Evolutionary conservation across 2,329 filamentous ascomycete species (phyloP).

Genomic region (Sarocladium strictum): DNA sequence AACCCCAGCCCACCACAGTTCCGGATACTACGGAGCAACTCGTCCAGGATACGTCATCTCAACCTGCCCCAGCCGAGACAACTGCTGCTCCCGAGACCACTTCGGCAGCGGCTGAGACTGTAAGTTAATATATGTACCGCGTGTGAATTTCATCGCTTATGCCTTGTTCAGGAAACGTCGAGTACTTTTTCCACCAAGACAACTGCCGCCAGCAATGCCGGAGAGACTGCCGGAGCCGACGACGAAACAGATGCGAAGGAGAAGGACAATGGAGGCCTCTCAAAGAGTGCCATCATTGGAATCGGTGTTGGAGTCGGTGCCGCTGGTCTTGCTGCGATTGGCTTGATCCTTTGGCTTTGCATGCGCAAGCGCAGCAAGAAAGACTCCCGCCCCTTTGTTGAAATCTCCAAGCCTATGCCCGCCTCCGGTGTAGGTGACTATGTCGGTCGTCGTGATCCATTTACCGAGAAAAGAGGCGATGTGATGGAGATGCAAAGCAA

Average conservation of each 20-base stretch:
- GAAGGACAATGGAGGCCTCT: slow-evolving; percentile 24
- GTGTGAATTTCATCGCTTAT: too few relatives aligned
- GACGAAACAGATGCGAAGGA: slow-evolving; percentile 14
- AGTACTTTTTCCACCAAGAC: slow-evolving; percentile 11
- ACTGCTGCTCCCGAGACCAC: slow-evolving; percentile 7
- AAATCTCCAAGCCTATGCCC: slow-evolving; percentile 48
- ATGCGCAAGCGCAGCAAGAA: slow-evolving; percentile 18
- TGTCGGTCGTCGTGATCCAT: slow-evolving; percentile 27
- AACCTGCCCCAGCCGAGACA: not conserved
- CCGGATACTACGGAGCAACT: slow-evolving; percentile 13
- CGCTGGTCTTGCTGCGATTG: slow-evolving; percentile 31
- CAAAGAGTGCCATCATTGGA: slow-evolving; percentile 39
- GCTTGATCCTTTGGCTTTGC: slow-evolving; percentile 25
- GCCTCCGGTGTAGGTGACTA: slow-evolving; percentile 35
- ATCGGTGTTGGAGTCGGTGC: slow-evolving; percentile 42
- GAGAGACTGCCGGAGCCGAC: slow-evolving; percentile 11
- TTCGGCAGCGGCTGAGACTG: slow-evolving; percentile 4
- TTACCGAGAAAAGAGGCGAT: slow-evolving; percentile 29
- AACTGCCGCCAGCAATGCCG: slow-evolving; percentile 13
- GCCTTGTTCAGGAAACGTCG: slow-evolving; percentile 1
- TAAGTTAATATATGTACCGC: too few relatives aligned
- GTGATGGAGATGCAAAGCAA: slow-evolving; percentile 47
- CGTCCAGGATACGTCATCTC: not conserved
- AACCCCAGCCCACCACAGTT: slow-evolving; percentile 15
- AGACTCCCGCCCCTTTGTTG: slow-evolving; percentile 19